Conservation (phyloP, 148 eudicot species). For the Mesembryanthemum crystallinum region DNA sequence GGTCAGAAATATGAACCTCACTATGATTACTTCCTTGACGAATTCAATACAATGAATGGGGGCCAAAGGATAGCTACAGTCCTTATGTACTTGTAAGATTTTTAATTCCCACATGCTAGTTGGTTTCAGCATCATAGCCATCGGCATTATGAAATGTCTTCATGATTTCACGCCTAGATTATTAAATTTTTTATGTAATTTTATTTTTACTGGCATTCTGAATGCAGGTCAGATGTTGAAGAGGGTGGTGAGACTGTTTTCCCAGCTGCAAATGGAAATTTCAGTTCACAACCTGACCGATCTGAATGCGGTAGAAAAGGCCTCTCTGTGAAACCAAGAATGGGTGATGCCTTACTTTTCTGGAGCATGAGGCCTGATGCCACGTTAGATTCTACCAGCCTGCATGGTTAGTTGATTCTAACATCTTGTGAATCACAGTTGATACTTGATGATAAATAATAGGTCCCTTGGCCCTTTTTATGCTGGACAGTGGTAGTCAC, state of each 20-base stretch:
- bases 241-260: slow-evolving; percentile 79
- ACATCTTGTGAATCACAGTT: background rate
- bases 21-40: slow-evolving; percentile 63
- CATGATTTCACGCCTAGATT: background rate
- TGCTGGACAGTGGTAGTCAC: background rate
- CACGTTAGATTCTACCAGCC: slow-evolving; percentile 61
- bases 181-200: background rate
- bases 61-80: slow-evolving; percentile 76
- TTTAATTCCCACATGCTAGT: background rate
- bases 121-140: background rate
- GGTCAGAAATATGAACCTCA: slow-evolving; percentile 83
- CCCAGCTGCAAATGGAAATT: slow-evolving; percentile 58
- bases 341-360: slow-evolving; percentile 74
- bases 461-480: background rate
- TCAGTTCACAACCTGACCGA: slow-evolving; percentile 48
- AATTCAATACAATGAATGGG: slow-evolving; percentile 70
- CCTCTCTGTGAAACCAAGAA: slow-evolving; percentile 61
- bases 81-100: slow-evolving; percentile 68
- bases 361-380: slow-evolving; percentile 85
- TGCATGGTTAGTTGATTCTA: slow-evolving; percentile 49
- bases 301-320: slow-evolving; percentile 73
- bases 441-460: background rate
- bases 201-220: background rate
- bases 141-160: background rate
- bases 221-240: slow-evolving; percentile 75